Base-by-base conservation (phyloP, 169 alveolate species). In the Plasmodium vivax region DNA sequence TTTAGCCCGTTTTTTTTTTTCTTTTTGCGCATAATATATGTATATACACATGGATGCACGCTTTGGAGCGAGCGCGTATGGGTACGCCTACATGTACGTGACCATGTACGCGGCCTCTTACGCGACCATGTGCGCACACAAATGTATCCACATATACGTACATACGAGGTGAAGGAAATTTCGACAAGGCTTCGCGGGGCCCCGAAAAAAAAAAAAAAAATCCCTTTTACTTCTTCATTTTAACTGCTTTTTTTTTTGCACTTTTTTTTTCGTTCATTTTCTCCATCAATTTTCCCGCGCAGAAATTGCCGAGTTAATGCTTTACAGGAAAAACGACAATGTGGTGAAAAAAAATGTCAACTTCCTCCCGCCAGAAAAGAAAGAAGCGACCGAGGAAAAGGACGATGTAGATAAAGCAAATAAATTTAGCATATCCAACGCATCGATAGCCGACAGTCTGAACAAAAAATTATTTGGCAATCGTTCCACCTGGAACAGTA, bases 251-350 rank as follows among this genome's bases (percentile, higher is more conserved):
- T 38, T 38, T 38, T 38, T 38, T 38, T 38, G 45, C 45, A 14
- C 62, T 51, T 51, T 51, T 51, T 51, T 51, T 51, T 51, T 51
- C 62, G 23, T 16, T 51, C 62, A 51, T 51, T 51, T 51, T 56
- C 58, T 16, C 41, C 43, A 54, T 27, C 36, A 27, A 14, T 43
- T 43, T 32, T 23, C 73, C 38, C 27, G 12, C 30, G 30, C 34
- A 85, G 93, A 38, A 85, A 85, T 85, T 47, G 84, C 93, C n/a
- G 54, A 74, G 45, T 43, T 85, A 73, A 68, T 85, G 80, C 38
- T 27, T 77, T 30, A 23, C 51, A 85, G 68, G 10, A 85, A 85
- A 85, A 75, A 38, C 6, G 81, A 73, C 43, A 51, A 54, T 51
- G 54, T 7, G 34, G 34, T 19, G 58, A 85, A 32, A 72, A 85